Evolutionary conservation across 2,329 filamentous ascomycete genomes (phyloP), one percentile per base, ranked within the genome.

Genomic region (Colletotrichum cuscutae): DNA sequence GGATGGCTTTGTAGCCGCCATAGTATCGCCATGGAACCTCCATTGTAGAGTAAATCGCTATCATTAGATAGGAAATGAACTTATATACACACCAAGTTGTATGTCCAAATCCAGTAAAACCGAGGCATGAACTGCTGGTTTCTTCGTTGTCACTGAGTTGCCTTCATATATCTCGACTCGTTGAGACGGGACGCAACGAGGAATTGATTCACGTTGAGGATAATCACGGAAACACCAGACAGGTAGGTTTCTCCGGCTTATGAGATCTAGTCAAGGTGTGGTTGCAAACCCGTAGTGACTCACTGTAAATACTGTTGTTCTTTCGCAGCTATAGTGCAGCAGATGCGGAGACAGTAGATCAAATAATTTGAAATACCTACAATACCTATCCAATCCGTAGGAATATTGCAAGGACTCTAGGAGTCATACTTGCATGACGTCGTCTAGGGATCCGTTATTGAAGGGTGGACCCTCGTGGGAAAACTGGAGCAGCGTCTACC

Each of bases 381-480:
- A 12, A 11, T 49, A n/a, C 42, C 37, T 19, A 42, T 42, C 37
- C 15, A 42, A 42, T 42, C 37, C 15, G 19, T 22, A 9, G 19
- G 42, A 7, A 42, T 32, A 58, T 46, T 22, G 24, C 26, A 49
- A 49, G 19, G 42, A 49, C 42, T n/a, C 42, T n/a, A 49, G 30
- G n/a, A 69, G 60, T 69, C 65, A 69, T 65, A 65, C 46, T 65
- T 72, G 66, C 70, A 72, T 72, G 70, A 72, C 70, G 70, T 72
- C 70, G 60, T 72, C 66, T 70, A 54, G 70, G 70, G 66, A 49
- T 70, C 70, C 70, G 56, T 72, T 46, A 56, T 52, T 65, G 24
- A 59, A 26, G 8, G 54, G 60, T 72, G 70, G 53, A 12, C 24
- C 54, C 13, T n/a, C 12, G 26, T 60, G 30, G 12, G 35, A 57